These are phyloP conservation scores for Parmelia sp. DNA, from an alignment of 495 filamentous ascomycete species.

Conservation along the genomic window DNA sequence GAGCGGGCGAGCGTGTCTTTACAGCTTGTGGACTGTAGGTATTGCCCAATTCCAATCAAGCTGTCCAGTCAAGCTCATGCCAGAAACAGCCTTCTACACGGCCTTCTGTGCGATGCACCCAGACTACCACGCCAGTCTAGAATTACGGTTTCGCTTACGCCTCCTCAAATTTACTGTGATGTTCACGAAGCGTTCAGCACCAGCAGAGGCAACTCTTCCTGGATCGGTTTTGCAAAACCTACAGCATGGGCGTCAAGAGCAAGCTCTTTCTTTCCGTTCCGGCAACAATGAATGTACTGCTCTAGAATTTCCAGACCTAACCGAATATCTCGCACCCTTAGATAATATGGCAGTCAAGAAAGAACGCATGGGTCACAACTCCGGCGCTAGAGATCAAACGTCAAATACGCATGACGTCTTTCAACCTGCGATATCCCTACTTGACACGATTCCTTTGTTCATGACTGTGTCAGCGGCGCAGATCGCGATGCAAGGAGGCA, in stretches of 20 bases:
- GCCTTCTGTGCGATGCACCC: conserved; percentile 33
- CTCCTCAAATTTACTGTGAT: conserved; percentile 34
- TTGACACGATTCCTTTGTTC: conserved; percentile 42
- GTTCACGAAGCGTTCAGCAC: conserved; percentile 29
- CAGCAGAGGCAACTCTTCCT: not conserved
- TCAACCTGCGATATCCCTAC: conserved; percentile 29
- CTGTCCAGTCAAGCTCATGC: not conserved
- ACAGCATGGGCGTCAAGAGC: conserved; percentile 11
- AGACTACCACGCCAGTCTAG: conserved; percentile 13
- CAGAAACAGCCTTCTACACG: conserved; percentile 28
- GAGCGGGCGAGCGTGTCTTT: conserved; percentile 16
- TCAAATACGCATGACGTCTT: not conserved
- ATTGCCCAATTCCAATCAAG: not conserved
- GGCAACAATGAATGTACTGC: not conserved
- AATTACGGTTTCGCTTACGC: conserved; percentile 30
- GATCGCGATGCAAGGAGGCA: conserved; percentile 14
- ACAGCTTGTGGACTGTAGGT: conserved; percentile 26
- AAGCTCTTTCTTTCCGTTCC: conserved; percentile 11
- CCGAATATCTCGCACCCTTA: not conserved
- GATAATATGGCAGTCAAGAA: not conserved
- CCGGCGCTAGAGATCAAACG: not conserved
- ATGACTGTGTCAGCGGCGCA: conserved; percentile 42
- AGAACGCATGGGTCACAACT: not conserved
- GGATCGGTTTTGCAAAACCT: conserved; percentile 1
- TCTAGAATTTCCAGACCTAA: conserved; percentile 7